Conservation (phyloP, 1,284 basidiomycete species). For the Papiliotrema terrestris region DNA sequence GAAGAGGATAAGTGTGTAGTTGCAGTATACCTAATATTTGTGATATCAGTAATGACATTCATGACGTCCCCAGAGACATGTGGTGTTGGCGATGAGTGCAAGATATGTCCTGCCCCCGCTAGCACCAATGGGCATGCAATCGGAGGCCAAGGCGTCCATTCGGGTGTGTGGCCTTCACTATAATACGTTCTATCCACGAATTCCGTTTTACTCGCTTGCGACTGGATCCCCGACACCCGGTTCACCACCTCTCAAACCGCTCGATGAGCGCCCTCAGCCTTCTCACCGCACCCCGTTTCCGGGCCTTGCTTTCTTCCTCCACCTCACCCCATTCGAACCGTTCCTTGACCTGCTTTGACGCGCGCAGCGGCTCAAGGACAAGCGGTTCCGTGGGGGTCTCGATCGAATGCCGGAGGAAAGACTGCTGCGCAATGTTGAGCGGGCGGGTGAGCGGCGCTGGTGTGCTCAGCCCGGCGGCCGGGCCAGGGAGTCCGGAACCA, state of each 20-base stretch:
- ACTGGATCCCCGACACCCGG: too few relatives aligned
- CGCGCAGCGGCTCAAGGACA: background rate
- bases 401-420: background rate
- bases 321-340: background rate
- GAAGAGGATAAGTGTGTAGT: too few relatives aligned
- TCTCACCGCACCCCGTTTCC: background rate
- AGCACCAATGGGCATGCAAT: too few relatives aligned
- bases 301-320: background rate
- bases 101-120: too few relatives aligned
- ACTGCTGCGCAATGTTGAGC: background rate
- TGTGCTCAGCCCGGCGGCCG: background rate
- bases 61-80: too few relatives aligned
- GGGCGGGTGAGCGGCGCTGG: background rate
- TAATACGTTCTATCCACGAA: too few relatives aligned
- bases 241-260: slow-evolving; percentile 1
- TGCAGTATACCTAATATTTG: too few relatives aligned
- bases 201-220: too few relatives aligned
- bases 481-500: background rate
- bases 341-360: background rate
- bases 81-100: too few relatives aligned
- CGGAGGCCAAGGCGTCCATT: too few relatives aligned
- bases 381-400: background rate
- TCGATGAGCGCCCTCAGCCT: slow-evolving; percentile 6
- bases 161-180: too few relatives aligned
- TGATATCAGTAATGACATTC: too few relatives aligned